Conservation (phyloP, 306 rosid genomes). For the Dryas alaskensis region DNA sequence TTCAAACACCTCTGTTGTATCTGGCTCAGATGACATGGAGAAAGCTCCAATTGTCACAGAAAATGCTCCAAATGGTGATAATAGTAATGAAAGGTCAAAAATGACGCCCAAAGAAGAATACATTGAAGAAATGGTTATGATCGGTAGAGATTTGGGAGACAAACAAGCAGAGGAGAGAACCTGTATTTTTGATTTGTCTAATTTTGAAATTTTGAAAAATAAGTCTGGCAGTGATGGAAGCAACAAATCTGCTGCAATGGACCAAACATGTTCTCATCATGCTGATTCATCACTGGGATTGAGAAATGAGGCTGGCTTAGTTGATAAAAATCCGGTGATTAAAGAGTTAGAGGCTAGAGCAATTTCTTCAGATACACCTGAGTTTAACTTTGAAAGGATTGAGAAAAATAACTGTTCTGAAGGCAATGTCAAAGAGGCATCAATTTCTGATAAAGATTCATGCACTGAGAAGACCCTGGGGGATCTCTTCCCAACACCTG, state of each 20-base stretch:
- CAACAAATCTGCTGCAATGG: conserved; percentile 9
- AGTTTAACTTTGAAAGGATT: conserved; percentile 11
- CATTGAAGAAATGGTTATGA: conserved; percentile 40
- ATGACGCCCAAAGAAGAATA: conserved; percentile 15
- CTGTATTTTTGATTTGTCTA: conserved; percentile 30
- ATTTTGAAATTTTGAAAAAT: conserved; percentile 32
- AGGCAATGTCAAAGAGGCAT: conserved; percentile 12
- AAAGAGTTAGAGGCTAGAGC: conserved; percentile 5
- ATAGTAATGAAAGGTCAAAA: conserved; percentile 12
- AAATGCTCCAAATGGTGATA: conserved; percentile 16
- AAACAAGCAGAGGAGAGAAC: conserved; percentile 32
- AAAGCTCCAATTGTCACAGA: conserved; percentile 7
- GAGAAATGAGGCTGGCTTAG: conserved; percentile 21
- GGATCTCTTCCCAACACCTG: conserved; percentile 18
- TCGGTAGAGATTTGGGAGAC: conserved; percentile 25
- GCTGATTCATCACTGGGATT: neutral
- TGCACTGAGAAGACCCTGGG: conserved; percentile 13
- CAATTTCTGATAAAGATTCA: conserved; percentile 15
- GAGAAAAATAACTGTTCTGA: conserved; percentile 24
- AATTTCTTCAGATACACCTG: conserved; percentile 28
- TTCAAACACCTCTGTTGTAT: conserved; percentile 22
- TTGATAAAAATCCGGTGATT: neutral
- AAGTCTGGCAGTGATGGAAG: conserved; percentile 22
- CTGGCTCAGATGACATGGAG: conserved; percentile 18
- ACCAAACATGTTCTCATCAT: conserved; percentile 23